Evolutionary conservation across 139 green algal species (phyloP).

Genomic region (Coccomyxa sp.): DNA sequence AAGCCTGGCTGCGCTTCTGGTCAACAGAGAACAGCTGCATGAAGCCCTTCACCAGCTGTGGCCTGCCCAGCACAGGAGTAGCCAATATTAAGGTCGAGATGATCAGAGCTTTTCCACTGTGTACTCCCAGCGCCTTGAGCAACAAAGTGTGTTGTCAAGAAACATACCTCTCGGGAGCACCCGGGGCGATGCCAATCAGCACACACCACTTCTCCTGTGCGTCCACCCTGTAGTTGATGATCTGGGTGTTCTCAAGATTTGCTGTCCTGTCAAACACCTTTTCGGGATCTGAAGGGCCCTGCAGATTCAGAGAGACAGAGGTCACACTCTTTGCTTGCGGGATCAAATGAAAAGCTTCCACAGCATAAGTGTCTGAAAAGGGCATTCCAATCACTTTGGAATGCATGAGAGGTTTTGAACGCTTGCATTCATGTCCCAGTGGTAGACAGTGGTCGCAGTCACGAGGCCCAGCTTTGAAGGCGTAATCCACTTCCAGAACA

Average conservation of each 20-base stretch:
- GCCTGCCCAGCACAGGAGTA: constrained; percentile 51
- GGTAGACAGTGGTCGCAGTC: constrained; percentile 87
- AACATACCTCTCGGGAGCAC: constrained; percentile 72
- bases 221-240: constrained; percentile 95
- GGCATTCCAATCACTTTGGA: background rate
- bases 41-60: constrained; percentile 92
- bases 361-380: background rate
- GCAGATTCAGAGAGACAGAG: constrained; percentile 5
- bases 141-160: too few relatives aligned
- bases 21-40: constrained; percentile 99
- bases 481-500: constrained; percentile 98
- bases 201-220: constrained; percentile 92
- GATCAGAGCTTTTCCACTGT: too few relatives aligned
- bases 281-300: constrained; percentile 65
- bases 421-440: constrained; percentile 91
- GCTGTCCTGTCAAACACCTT: constrained; percentile 97
- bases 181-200: constrained; percentile 94
- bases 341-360: background rate
- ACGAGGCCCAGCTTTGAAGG: constrained; percentile 85
- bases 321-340: background rate
- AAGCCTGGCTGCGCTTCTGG: constrained; percentile 89
- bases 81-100: background rate
- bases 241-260: constrained; percentile 94
- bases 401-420: background rate
- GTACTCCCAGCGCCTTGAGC: too few relatives aligned